A percentile compares a stretch with the other conserved stretches of the same genome.
Conservation (phyloP, 164 flowering plant genomes). For the Malania oleifera region DNA sequence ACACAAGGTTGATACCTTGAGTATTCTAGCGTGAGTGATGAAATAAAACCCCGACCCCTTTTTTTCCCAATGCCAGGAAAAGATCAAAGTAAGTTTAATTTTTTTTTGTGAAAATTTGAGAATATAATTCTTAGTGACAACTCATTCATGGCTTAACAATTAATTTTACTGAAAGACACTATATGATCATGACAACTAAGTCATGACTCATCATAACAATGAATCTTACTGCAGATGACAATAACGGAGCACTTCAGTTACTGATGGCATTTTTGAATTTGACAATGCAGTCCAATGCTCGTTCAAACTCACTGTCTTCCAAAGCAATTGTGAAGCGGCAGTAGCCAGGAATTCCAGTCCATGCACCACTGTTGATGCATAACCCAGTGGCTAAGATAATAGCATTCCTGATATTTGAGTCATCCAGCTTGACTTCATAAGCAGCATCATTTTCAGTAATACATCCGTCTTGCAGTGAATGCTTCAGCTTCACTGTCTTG, state of each 20-base stretch:
- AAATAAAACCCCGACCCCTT: too few species aligned
- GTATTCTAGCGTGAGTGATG: too few species aligned
- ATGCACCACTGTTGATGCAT: constrained; percentile 78
- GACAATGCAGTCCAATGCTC: constrained; percentile 63
- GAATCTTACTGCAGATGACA: background rate
- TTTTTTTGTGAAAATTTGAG: too few species aligned
- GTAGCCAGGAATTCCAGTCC: constrained; percentile 90
- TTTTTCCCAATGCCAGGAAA: too few species aligned
- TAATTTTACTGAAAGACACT: too few species aligned
- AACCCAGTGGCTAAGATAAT: constrained; percentile 65
- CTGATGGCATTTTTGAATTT: constrained; percentile 39
- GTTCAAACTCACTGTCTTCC: constrained; percentile 68
- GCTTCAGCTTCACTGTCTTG: constrained; percentile 39
- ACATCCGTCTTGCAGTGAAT: constrained; percentile 9
- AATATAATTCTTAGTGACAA: too few species aligned
- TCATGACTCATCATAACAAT: constrained; percentile 11
- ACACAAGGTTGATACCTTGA: too few species aligned
- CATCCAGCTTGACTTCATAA: constrained; percentile 43
- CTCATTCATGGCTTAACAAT: too few species aligned
- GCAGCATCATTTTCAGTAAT: background rate
- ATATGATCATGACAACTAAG: constrained; percentile 24
- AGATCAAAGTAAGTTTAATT: too few species aligned
- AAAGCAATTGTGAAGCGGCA: constrained; percentile 82
- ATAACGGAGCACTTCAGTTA: constrained; percentile 14
- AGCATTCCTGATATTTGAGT: constrained; percentile 72